Percentiles rank a stretch among this genome's conserved stretches.
Evolutionary conservation across 2,329 filamentous ascomycete species (phyloP).

Genomic region (Fusarium subglutinans): DNA sequence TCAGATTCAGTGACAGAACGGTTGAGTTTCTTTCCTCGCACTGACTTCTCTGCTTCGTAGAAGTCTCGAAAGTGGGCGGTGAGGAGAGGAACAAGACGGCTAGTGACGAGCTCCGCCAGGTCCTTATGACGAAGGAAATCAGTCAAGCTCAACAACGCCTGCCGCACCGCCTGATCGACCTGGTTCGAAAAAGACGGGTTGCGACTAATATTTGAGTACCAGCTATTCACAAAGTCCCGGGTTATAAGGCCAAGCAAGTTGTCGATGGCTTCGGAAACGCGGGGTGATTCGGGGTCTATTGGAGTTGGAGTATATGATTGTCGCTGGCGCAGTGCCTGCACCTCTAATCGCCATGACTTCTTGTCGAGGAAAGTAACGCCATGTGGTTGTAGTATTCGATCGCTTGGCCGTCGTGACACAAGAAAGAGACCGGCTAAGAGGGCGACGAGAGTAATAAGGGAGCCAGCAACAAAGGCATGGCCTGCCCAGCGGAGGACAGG

Average conservation of each 20-base stretch:
- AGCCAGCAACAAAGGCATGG: slow-evolving; percentile 82
- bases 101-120: slow-evolving; percentile 83
- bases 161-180: slow-evolving; percentile 81
- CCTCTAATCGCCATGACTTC: slow-evolving; percentile 75
- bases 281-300: slow-evolving; percentile 78
- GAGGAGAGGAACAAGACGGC: slow-evolving; percentile 84
- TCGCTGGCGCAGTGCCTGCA: slow-evolving; percentile 70
- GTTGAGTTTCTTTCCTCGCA: slow-evolving; percentile 88
- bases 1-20: slow-evolving; percentile 94
- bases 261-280: slow-evolving; percentile 83
- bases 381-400: slow-evolving; percentile 53
- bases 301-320: slow-evolving; percentile 74
- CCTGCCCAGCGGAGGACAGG: slow-evolving; percentile 85
- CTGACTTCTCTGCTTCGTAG: slow-evolving; percentile 85
- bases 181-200: slow-evolving; percentile 85
- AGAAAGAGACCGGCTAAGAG: slow-evolving; percentile 66
- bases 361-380: slow-evolving; percentile 69
- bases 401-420: slow-evolving; percentile 59
- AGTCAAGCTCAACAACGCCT: slow-evolving; percentile 74
- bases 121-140: slow-evolving; percentile 80
- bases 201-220: slow-evolving; percentile 88
- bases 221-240: slow-evolving; percentile 85
- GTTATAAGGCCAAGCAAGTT: slow-evolving; percentile 78
- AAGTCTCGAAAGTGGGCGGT: slow-evolving; percentile 91
- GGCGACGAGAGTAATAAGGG: slow-evolving; percentile 63